Percentiles rank a stretch among this genome's conserved stretches.
Evolutionary conservation across 352 stramenopile species (phyloP).

Genomic region (Phytopythium oedochilum): DNA sequence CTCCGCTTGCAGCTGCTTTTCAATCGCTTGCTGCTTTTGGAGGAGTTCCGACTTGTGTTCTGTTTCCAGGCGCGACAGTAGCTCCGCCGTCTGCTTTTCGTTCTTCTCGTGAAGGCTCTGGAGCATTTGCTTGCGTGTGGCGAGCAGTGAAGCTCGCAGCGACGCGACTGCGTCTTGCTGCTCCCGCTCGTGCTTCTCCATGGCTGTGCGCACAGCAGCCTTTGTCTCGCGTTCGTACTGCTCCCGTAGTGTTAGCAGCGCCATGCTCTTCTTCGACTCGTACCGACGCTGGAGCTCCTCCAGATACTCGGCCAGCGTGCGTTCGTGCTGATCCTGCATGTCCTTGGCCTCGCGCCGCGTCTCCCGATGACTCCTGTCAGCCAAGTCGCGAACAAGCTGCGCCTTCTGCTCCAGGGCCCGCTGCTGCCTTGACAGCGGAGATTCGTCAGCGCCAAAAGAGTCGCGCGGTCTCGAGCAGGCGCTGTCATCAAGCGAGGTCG

Average conservation of each 20-base stretch:
- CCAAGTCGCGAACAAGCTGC: slow-evolving; percentile 26
- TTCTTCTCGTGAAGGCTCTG: slow-evolving; percentile 30
- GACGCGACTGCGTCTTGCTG: slow-evolving; percentile 25
- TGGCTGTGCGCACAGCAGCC: slow-evolving; percentile 26
- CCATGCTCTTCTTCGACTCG: slow-evolving; percentile 56
- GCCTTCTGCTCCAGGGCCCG: slow-evolving; percentile 14
- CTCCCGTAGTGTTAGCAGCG: slow-evolving; percentile 38
- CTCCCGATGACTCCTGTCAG: slow-evolving; percentile 25
- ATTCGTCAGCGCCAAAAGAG: neutral
- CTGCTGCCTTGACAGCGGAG: slow-evolving; percentile 8
- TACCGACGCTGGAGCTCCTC: slow-evolving; percentile 60
- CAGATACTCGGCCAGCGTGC: slow-evolving; percentile 28
- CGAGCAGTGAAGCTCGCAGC: slow-evolving; percentile 18
- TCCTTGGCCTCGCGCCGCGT: slow-evolving; percentile 23
- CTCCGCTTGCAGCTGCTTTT: slow-evolving; percentile 31
- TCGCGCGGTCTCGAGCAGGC: neutral
- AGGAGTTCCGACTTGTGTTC: slow-evolving; percentile 34
- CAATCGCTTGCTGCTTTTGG: slow-evolving; percentile 22
- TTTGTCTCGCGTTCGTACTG: slow-evolving; percentile 53
- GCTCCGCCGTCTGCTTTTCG: slow-evolving; percentile 29
- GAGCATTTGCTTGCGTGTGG: slow-evolving; percentile 28
- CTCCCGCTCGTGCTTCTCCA: slow-evolving; percentile 43
- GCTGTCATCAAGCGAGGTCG: neutral
- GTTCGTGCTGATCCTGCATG: slow-evolving; percentile 27
- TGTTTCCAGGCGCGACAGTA: slow-evolving; percentile 27